Conservation (phyloP, 139 green algal genomes). For the Haematococcus lacustris region DNA sequence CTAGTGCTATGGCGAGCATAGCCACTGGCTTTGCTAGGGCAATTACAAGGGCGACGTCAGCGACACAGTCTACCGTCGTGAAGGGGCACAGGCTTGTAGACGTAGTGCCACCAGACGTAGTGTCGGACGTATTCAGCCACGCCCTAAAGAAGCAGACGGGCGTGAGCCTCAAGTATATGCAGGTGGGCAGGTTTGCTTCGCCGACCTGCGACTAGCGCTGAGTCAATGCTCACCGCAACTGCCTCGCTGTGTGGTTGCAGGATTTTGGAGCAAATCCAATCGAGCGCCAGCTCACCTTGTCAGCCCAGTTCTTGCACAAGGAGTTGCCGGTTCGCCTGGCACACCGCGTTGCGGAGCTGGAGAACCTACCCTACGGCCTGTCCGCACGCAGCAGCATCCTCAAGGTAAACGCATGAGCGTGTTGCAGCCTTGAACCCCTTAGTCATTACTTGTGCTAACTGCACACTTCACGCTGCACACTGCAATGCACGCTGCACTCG, state of each 20-base stretch:
- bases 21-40: too few relatives aligned
- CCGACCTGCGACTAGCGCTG: too few relatives aligned
- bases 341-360: conserved; percentile 91
- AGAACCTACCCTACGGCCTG: conserved; percentile 94
- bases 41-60: too few relatives aligned
- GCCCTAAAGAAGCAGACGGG: conserved; percentile 92
- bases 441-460: too few relatives aligned
- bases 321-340: conserved; percentile 92
- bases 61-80: conserved; percentile 8
- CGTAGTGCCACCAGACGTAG: conserved; percentile 22
- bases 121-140: conserved; percentile 86
- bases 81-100: conserved; percentile 3
- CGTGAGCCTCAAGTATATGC: conserved; percentile 88
- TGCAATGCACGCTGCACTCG: too few relatives aligned
- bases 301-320: conserved; percentile 93
- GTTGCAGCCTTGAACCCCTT: too few relatives aligned
- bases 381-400: conserved; percentile 80
- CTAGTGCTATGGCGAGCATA: too few relatives aligned
- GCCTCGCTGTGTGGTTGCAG: too few relatives aligned
- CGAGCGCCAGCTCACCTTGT: conserved; percentile 85
- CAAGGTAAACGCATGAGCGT: conserved; percentile 81
- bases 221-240: too few relatives aligned
- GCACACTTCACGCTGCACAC: too few relatives aligned
- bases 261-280: conserved; percentile 92
- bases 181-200: too few relatives aligned